Conservation (phyloP, 2,329 filamentous ascomycete species). For the Sarocladium brachiariae region DNA sequence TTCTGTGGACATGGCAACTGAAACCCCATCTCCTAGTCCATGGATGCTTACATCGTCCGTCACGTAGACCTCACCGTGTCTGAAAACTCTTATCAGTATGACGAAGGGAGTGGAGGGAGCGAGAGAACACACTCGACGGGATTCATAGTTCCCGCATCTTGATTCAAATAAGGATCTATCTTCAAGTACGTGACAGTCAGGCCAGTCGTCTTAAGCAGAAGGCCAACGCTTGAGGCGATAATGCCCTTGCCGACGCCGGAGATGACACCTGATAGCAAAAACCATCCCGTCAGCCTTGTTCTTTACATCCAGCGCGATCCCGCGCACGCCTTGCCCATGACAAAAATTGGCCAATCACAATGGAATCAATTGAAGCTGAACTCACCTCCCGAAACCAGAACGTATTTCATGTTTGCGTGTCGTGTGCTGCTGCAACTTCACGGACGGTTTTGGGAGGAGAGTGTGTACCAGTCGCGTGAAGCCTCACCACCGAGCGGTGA, state of each 20-base stretch:
- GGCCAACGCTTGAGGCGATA: slow-evolving; percentile 40
- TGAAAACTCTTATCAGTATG: slow-evolving; percentile 7
- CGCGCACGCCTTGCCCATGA: background rate
- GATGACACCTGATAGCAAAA: slow-evolving; percentile 26
- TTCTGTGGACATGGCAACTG: background rate
- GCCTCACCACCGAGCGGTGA: slow-evolving; percentile 4
- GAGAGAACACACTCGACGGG: slow-evolving; percentile 17
- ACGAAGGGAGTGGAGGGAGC: slow-evolving; percentile 25
- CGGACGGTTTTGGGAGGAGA: slow-evolving; percentile 9
- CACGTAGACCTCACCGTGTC: slow-evolving; percentile 10
- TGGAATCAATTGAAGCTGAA: slow-evolving; percentile 5
- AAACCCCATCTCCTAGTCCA: background rate
- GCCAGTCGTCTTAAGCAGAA: slow-evolving; percentile 73
- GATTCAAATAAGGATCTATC: slow-evolving; percentile 44
- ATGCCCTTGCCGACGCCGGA: slow-evolving; percentile 42
- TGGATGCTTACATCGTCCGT: slow-evolving; percentile 6
- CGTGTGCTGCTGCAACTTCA: slow-evolving; percentile 5
- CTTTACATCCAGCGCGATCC: background rate
- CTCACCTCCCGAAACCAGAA: slow-evolving; percentile 70
- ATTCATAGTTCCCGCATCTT: slow-evolving; percentile 26
- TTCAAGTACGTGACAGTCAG: slow-evolving; percentile 57
- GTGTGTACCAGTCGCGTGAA: slow-evolving; percentile 8
- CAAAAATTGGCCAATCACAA: slow-evolving; percentile 14
- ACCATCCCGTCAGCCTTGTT: slow-evolving; percentile 5
- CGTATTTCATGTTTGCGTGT: slow-evolving; percentile 63